Percentiles rank a stretch among this genome's conserved stretches.
These are phyloP conservation scores for Saitozyma sp. DNA, from an alignment of 768 basidiomycete species.

Conservation along the genomic window DNA sequence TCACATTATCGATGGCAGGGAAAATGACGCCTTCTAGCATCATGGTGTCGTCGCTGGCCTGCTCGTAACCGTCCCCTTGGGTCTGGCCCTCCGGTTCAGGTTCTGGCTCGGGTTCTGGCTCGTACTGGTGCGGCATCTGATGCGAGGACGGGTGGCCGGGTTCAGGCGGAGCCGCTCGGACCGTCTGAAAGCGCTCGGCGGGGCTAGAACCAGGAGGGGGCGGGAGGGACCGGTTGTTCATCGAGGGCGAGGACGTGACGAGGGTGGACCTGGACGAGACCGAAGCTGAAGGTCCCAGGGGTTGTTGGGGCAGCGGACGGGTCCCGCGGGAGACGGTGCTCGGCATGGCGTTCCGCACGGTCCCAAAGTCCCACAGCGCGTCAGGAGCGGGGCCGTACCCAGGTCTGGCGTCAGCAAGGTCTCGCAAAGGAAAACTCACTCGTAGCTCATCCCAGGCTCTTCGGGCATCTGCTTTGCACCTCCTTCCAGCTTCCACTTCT, in stretches of 20 bases:
- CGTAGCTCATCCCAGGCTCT: conserved; percentile 2
- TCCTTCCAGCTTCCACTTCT: conserved; percentile 88
- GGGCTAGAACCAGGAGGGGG: conserved; percentile 58
- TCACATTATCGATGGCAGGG: conserved; percentile 91
- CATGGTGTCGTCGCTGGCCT: conserved; percentile 51
- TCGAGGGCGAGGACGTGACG: conserved; percentile 1
- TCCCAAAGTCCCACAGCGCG: conserved; percentile 94
- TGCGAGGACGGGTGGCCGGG: too few relatives aligned
- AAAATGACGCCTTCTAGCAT: conserved; percentile 94
- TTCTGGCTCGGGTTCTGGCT: too few relatives aligned
- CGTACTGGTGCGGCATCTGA: too few relatives aligned
- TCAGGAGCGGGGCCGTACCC: conserved; percentile 56
- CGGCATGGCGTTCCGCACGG: conserved; percentile 70
- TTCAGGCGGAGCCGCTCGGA: too few relatives aligned
- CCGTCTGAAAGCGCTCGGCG: too few relatives aligned
- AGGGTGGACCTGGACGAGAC: too few relatives aligned
- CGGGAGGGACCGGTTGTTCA: conserved; percentile 18
- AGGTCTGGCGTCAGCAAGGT: conserved; percentile 14
- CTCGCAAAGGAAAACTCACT: conserved; percentile 1
- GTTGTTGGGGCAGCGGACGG: conserved; percentile 5
- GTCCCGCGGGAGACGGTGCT: conserved; percentile 9
- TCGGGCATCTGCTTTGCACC: conserved; percentile 66
- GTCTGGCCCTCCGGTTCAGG: too few relatives aligned
- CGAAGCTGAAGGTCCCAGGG: conserved; percentile 2
- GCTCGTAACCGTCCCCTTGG: too few relatives aligned